phyloP scores from a whole-genome alignment of 2,329 filamentous ascomycete genomes.

The Trichoderma arundinaceum region DNA sequence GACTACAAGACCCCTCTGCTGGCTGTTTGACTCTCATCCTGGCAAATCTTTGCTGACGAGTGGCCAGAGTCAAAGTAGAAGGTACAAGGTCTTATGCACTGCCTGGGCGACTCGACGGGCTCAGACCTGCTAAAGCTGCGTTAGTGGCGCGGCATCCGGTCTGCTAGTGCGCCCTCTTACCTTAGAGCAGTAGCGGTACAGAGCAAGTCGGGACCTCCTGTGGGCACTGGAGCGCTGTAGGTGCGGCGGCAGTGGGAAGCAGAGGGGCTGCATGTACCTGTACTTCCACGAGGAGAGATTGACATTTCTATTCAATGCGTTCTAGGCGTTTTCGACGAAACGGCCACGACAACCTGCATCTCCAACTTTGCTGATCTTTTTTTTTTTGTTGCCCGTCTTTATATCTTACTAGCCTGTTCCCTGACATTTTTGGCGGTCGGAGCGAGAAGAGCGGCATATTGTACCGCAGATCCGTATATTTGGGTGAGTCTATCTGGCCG shows the following conservation, averaged over 20 bases:
- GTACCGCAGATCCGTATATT: background rate
- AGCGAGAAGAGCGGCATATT: background rate
- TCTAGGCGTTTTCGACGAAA: slow-evolving; percentile 13
- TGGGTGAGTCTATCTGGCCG: slow-evolving; percentile 5
- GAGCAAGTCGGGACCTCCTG: too few species aligned
- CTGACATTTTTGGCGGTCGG: background rate
- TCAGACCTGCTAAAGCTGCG: slow-evolving; percentile 24
- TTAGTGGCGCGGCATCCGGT: slow-evolving; percentile 20
- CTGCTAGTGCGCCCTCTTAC: slow-evolving; percentile 23
- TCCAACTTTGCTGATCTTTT: background rate
- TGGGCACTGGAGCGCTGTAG: too few species aligned
- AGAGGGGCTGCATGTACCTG: slow-evolving; percentile 5
- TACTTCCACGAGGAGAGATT: background rate
- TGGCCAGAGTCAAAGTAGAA: background rate
- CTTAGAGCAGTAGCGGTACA: slow-evolving; percentile 3
- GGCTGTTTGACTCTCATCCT: background rate
- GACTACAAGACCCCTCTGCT: background rate
- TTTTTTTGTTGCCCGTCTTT: background rate
- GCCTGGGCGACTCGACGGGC: slow-evolving; percentile 8
- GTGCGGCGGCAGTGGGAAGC: background rate
- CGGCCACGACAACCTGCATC: slow-evolving; percentile 22
- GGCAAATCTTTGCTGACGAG: background rate
- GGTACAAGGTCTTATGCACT: background rate
- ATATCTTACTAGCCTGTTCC: slow-evolving; percentile 5
- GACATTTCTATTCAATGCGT: slow-evolving; percentile 20